Percentiles rank a stretch among this genome's conserved stretches.
These are phyloP conservation scores for Hansfordia pulvinata DNA, from an alignment of 2,329 filamentous ascomycete genomes.

Conservation along the genomic window DNA sequence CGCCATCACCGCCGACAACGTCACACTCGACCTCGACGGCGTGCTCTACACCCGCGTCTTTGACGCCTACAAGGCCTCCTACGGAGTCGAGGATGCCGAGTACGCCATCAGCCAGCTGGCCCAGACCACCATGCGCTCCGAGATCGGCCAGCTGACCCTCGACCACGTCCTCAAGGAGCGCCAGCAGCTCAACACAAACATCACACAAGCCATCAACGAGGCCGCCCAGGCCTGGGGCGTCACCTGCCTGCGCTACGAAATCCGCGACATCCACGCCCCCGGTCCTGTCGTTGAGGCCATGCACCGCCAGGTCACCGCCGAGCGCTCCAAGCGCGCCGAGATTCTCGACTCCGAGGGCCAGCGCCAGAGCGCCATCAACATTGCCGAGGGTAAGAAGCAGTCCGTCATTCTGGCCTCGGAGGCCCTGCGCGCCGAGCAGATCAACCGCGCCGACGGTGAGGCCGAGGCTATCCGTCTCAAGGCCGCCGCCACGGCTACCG, in stretches of 20 bases:
- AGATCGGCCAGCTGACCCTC: constrained; percentile 91
- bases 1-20: constrained; percentile 96
- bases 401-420: constrained; percentile 93
- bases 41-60: constrained; percentile 93
- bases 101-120: constrained; percentile 97
- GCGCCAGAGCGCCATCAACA: constrained; percentile 94
- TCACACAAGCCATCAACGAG: constrained; percentile 97
- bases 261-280: constrained; percentile 93
- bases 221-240: constrained; percentile 95
- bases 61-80: constrained; percentile 97
- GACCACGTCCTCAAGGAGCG: constrained; percentile 98
- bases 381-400: constrained; percentile 95
- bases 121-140: constrained; percentile 96
- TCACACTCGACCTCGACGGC: constrained; percentile 90
- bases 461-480: constrained; percentile 84
- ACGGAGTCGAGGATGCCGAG: constrained; percentile 95
- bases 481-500: constrained; percentile 71
- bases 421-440: constrained; percentile 76
- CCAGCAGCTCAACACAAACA: constrained; percentile 90
- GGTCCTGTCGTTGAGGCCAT: constrained; percentile 90
- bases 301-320: constrained; percentile 95
- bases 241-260: constrained; percentile 92
- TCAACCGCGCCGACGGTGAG: constrained; percentile 87
- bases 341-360: constrained; percentile 97
- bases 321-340: constrained; percentile 93